These are phyloP conservation scores for Babesia ovata DNA, from an alignment of 169 alveolate species.

Conservation along the genomic window DNA sequence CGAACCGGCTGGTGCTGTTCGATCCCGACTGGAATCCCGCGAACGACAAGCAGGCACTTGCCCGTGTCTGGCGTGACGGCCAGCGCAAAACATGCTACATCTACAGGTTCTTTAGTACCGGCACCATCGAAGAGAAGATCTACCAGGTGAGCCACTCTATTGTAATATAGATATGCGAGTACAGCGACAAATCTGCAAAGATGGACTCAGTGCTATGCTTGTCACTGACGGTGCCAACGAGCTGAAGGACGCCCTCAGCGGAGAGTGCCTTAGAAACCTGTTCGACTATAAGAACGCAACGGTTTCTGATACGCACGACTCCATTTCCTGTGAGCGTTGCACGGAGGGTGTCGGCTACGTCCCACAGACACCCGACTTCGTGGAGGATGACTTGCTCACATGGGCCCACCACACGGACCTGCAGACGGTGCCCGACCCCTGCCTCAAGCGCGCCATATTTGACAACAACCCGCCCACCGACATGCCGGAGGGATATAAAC, in stretches of 20 bases:
- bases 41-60: constrained; percentile 96
- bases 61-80: constrained; percentile 97
- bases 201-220: constrained; percentile 84
- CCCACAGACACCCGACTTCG: constrained; percentile 45
- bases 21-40: constrained; percentile 99
- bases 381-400: constrained; percentile 73
- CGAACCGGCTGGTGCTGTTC: constrained; percentile 93
- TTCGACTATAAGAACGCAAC: constrained; percentile 75
- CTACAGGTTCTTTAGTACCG: constrained; percentile 95
- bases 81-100: constrained; percentile 93
- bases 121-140: constrained; percentile 97
- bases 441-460: constrained; percentile 64
- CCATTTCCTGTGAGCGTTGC: constrained; percentile 79
- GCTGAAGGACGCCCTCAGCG: constrained; percentile 76
- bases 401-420: constrained; percentile 81
- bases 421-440: constrained; percentile 72
- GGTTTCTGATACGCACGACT: constrained; percentile 83
- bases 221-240: constrained; percentile 83
- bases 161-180: not conserved
- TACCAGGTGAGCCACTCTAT: constrained; percentile 79
- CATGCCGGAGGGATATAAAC: constrained; percentile 30
- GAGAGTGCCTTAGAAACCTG: constrained; percentile 78
- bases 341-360: constrained; percentile 29
- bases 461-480: constrained; percentile 59
- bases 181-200: constrained; percentile 80